Base-by-base conservation (phyloP, 805 yeast species). In the Candida sithepensis region DNA sequence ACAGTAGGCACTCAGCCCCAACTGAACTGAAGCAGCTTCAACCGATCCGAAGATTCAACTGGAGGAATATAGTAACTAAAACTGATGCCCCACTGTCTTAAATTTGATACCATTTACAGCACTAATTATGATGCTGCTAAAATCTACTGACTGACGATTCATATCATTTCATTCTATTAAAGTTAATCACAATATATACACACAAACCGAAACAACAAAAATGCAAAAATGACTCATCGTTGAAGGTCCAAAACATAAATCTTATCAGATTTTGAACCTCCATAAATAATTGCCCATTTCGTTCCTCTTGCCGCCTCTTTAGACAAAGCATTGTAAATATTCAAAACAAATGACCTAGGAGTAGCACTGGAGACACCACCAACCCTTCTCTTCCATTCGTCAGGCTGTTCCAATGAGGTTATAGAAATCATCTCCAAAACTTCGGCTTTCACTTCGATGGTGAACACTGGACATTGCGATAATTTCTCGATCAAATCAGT, bases 311-410 rank as follows among this genome's bases (percentile, higher is more conserved):
- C 58, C 2, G 85, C 81, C 55, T 92, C 98, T 55, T 84, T 88
- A 3, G 77, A 70, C 42, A 92, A 72, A 1, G 88, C 79, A 52
- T 78, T 81, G 63, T 85, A 85, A 13, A 94, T 84, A 47, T 81
- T 83, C 18, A 79, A 69, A 9, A 92, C 84, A 67, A 85, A 91
- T 46, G 90, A 88, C 63, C 89, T 75, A 14, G 96, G 95, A 1
- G 83, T 75, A 3, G 94, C 72, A 56, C 81, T 86, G n/a, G 88
- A 82, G 2, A 85, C 79, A 18, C 92, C 89, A 7, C 91, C 87
- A 4, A 92, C 89, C 55, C 87, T 85, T 57, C 95, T 77, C 44
- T 84, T 70, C 88, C 89, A 84, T 73, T 88, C 92, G 51, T 88
- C 96, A 43, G 81, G 83, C 52, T 81, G 89, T 24, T 74, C 72